Evolutionary conservation across 371 early-diverging fungal genomes (phyloP), one percentile per base, ranked within the genome.

Genomic region (Phascolomyces articulosus): DNA sequence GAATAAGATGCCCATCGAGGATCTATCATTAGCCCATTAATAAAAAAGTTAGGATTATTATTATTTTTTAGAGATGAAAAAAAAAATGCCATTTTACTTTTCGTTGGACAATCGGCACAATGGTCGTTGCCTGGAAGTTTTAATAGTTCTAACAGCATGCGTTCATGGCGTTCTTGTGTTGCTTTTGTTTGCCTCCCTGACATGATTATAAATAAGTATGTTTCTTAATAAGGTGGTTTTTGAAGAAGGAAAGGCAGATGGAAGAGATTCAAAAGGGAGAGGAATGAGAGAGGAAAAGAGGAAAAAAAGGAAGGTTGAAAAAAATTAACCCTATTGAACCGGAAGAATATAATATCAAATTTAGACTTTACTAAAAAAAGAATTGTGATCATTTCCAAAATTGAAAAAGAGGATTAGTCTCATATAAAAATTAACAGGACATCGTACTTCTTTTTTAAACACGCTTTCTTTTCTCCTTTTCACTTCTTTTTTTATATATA

Each of bases 1-100:
- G 95, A 95, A 87, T 90, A 92, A 4, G 95, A 95, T 11, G 96
- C 95, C 97, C 97, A 97, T 38, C 96, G 94, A 44, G 98, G 96
- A 63, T 93, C 97, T 96, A 31, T 31, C 3, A 31, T 31, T 31
- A 31, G 9, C 34, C 34, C 34, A 34, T 9, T 34, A 9, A 34
- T 34, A 34, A 6, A 31, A 31, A 9, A 34, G n/a, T n/a, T n/a
- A n/a, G n/a, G n/a, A n/a, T n/a, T n/a, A n/a, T n/a, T n/a, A n/a
- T n/a, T n/a, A n/a, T n/a, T n/a, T n/a, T n/a, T n/a, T n/a, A n/a
- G n/a, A n/a, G n/a, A n/a, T n/a, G n/a, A n/a, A n/a, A n/a, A n/a
- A n/a, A n/a, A n/a, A n/a, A n/a, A n/a, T n/a, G n/a, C n/a, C n/a
- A n/a, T n/a, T 75, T 72, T 85, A 91, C 93, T 91, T 65, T 82